These are phyloP conservation scores for Ceratocystis eucalypticola DNA, from an alignment of 2,329 filamentous ascomycete species.

Conservation along the genomic window DNA sequence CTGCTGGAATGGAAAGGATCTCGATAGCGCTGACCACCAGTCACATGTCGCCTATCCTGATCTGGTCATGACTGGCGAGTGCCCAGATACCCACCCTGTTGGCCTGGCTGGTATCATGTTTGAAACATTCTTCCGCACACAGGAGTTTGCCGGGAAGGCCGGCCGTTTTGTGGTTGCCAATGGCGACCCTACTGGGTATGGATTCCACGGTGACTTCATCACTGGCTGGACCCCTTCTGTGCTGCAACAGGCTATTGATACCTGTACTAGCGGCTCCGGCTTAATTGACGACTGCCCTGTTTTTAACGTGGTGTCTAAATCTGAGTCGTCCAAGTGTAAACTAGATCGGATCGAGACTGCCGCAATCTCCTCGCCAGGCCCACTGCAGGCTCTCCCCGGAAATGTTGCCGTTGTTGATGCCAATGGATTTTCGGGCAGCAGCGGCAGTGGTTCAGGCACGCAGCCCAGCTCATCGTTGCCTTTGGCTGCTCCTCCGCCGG, in stretches of 20 bases:
- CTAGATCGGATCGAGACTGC: conserved; percentile 43
- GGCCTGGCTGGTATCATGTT: conserved; percentile 66
- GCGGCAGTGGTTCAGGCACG: not conserved
- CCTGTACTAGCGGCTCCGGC: conserved; percentile 60
- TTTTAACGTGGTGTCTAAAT: conserved; percentile 56
- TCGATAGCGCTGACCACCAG: conserved; percentile 42
- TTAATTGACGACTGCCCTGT: conserved; percentile 58
- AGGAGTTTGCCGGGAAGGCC: conserved; percentile 44
- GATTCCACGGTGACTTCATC: conserved; percentile 71
- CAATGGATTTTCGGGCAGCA: conserved; percentile 21
- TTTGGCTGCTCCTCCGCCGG: not conserved
- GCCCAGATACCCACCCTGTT: conserved; percentile 53
- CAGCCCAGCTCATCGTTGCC: not conserved
- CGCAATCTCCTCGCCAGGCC: conserved; percentile 35
- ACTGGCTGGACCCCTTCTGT: conserved; percentile 60
- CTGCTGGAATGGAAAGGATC: conserved; percentile 68
- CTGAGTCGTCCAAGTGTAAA: conserved; percentile 44
- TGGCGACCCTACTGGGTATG: conserved; percentile 62
- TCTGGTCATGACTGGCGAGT: conserved; percentile 61
- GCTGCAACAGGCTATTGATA: conserved; percentile 57
- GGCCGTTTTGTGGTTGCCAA: conserved; percentile 66
- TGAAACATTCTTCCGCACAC: conserved; percentile 73
- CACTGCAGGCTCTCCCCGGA: conserved; percentile 51
- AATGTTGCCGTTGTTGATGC: conserved; percentile 34
- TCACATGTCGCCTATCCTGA: conserved; percentile 66